A percentile compares a stretch with the other conserved stretches of the same genome.
These are phyloP conservation scores for Coprinopsis sp. DNA, from an alignment of 768 basidiomycete genomes.

Conservation along the genomic window DNA sequence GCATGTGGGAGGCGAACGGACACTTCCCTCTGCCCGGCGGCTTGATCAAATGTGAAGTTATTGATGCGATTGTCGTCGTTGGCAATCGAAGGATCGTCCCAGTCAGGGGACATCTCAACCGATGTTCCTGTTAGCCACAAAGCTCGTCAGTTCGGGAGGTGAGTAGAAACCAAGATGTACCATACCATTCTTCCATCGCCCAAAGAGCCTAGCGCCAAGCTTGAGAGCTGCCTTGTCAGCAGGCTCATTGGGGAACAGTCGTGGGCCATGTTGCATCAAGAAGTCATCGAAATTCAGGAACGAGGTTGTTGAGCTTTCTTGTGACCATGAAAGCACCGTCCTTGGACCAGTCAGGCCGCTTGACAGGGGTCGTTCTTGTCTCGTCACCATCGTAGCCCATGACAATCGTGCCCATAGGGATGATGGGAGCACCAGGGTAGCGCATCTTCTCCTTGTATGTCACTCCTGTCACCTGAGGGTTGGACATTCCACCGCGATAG, in stretches of 20 bases:
- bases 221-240: constrained; percentile 40
- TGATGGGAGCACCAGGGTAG: constrained; percentile 32
- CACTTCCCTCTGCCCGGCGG: constrained; percentile 10
- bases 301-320: constrained; percentile 45
- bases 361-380: constrained; percentile 6
- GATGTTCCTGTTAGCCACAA: constrained; percentile 11
- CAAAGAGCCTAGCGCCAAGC: constrained; percentile 49
- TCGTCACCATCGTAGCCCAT: constrained; percentile 41
- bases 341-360: constrained; percentile 37
- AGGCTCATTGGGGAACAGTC: constrained; percentile 30
- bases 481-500: constrained; percentile 48
- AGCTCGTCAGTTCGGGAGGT: background rate
- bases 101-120: constrained; percentile 14
- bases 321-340: constrained; percentile 51
- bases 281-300: constrained; percentile 49
- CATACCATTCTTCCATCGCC: constrained; percentile 52
- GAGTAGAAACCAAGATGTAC: background rate
- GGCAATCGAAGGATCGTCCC: constrained; percentile 34
- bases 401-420: constrained; percentile 40
- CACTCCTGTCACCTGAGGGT: constrained; percentile 42
- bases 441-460: constrained; percentile 23
- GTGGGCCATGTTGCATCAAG: constrained; percentile 28
- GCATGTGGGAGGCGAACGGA: constrained; percentile 16
- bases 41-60: constrained; percentile 20
- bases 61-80: constrained; percentile 21